These are phyloP conservation scores for Chenopodium berlandieri DNA, from an alignment of 148 eudicot genomes.

Conservation along the genomic window DNA sequence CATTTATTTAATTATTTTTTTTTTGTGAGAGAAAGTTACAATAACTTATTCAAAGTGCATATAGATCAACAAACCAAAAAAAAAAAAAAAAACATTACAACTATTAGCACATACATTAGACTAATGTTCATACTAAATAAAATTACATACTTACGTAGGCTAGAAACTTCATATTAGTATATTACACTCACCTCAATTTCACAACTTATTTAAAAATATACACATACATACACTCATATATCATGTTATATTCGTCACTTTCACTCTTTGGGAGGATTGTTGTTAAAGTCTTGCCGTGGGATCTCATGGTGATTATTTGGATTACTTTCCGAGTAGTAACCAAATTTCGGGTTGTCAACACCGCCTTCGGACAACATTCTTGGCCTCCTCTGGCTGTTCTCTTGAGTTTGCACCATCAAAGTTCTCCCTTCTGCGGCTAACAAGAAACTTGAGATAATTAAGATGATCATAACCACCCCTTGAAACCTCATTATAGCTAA, in stretches of 20 bases:
- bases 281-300: constrained; percentile 20
- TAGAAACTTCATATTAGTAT: neutral
- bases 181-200: neutral
- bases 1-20: too few species aligned
- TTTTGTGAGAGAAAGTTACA: too few species aligned
- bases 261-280: constrained; percentile 14
- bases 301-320: constrained; percentile 25
- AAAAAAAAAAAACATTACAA: too few species aligned
- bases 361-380: constrained; percentile 10
- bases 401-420: neutral
- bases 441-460: neutral
- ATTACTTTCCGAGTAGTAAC: constrained; percentile 12
- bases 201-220: neutral
- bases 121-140: neutral
- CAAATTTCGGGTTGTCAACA: constrained; percentile 6
- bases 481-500: constrained; percentile 13
- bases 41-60: too few species aligned
- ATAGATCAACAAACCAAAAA: too few species aligned
- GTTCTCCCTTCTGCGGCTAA: neutral
- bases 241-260: neutral
- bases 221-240: neutral
- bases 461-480: constrained; percentile 12
- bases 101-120: neutral
- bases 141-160: neutral
- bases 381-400: neutral